Evolutionary conservation across 306 rosid genomes (phyloP).

Genomic region (Mimosa bimucronata): DNA sequence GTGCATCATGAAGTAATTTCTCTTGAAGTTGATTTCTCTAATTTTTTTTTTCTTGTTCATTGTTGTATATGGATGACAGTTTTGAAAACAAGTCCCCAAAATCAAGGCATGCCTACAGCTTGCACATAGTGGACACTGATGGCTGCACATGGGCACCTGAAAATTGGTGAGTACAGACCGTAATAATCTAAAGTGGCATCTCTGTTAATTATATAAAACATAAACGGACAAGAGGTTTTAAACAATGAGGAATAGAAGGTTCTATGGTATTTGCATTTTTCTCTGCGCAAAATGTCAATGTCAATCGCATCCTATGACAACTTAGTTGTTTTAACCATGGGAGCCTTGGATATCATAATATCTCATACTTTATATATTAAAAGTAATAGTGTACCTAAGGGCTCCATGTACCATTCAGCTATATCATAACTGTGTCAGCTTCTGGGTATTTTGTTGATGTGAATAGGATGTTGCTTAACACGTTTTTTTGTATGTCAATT

Average conservation of each 20-base stretch:
- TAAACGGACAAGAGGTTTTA: background rate
- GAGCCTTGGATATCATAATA: no score
- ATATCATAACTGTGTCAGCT: background rate
- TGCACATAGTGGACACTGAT: conserved; percentile 84
- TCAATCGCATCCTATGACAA: no score
- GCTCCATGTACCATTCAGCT: background rate
- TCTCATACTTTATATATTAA: background rate
- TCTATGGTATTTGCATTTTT: background rate
- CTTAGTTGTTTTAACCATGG: no score
- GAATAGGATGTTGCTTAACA: conserved; percentile 16
- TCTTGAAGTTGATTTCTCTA: conserved; percentile 22
- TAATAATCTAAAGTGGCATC: background rate
- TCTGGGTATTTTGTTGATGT: background rate
- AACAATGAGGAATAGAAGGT: background rate
- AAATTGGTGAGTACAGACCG: conserved; percentile 70
- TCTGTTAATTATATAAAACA: background rate
- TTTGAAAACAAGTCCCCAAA: conserved; percentile 87
- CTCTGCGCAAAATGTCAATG: no score
- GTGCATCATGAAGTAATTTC: conserved; percentile 13
- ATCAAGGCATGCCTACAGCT: conserved; percentile 94
- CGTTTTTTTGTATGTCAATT: conserved; percentile 32
- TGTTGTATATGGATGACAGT: conserved; percentile 52
- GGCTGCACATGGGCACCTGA: conserved; percentile 93
- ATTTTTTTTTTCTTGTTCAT: background rate
- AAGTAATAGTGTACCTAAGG: background rate